Evolutionary conservation across 1,284 basidiomycete species (phyloP), one percentile per base, ranked within the genome.

Genomic region (Mycena sp.): DNA sequence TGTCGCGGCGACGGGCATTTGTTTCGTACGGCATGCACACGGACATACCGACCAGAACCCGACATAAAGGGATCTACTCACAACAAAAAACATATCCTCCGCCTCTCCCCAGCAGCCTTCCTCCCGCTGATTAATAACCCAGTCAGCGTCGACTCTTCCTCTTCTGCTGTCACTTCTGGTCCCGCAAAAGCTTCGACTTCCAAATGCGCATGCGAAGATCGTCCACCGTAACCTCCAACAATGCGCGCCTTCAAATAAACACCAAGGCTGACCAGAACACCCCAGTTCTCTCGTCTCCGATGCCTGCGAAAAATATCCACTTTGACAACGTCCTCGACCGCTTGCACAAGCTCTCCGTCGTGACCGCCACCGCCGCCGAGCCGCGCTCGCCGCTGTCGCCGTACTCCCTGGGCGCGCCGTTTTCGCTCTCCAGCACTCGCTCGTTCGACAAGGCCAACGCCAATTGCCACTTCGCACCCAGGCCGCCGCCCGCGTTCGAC

Each of bases 391-490:
- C 53, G 12, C 45, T 50, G 38, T 69, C 59, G 49, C 51, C 65
- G 28, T 45, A 44, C 25, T 26, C 49, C 21, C 72, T 73, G 12
- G 71, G 67, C 45, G 45, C 70, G 6, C 69, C 74, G 0, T 75
- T 74, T 55, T 54, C 73, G 30, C 67, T 73, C 64, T 60, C 71
- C 19, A 67, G n/a, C n/a, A 32, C 46, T 41, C 55, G 46, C n/a
- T 63, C 64, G 29, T 61, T 78, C 58, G 76, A 77, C 65, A 66
- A 74, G 53, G 44, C 32, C n/a, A 55, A 55, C 17, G 75, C 75
- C 56, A 63, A 74, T 16, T 76, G 75, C 35, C 73, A 67, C 32
- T 64, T 37, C 19, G 58, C 58, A 10, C 52, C 54, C 19, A 57
- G 58, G 12, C 50, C 49, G 46, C 69, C 67, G 11, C 64, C 72